phyloP scores from a whole-genome alignment of 2,329 filamentous ascomycete genomes.

The Paramyrothecium sp. region DNA sequence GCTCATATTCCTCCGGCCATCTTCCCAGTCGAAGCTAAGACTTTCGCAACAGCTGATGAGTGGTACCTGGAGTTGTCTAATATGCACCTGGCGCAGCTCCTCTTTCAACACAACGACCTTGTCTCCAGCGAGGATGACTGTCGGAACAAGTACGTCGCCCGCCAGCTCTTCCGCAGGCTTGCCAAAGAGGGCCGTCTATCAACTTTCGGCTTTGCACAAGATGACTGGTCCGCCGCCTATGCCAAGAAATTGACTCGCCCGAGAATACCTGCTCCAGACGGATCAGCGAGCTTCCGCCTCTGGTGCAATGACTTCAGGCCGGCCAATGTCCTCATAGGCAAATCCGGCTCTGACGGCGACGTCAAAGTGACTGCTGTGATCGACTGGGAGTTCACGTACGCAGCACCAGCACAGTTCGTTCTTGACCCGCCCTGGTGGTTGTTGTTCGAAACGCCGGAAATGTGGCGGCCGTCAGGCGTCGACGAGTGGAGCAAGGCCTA shows the following conservation, averaged over 20 bases:
- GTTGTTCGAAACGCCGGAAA: constrained; percentile 27
- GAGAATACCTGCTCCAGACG: constrained; percentile 11
- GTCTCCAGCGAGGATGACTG: constrained; percentile 34
- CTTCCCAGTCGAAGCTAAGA: constrained; percentile 16
- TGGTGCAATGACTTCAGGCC: constrained; percentile 33
- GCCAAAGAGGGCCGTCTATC: constrained; percentile 22
- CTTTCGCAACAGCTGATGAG: constrained; percentile 25
- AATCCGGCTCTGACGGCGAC: constrained; percentile 20
- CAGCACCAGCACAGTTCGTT: constrained; percentile 29
- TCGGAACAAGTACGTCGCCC: constrained; percentile 39
- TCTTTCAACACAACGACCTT: constrained; percentile 38
- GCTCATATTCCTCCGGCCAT: constrained; percentile 18
- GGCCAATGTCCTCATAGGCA: constrained; percentile 27
- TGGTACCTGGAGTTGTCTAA: constrained; percentile 37
- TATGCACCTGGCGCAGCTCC: constrained; percentile 37
- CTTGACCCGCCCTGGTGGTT: constrained; percentile 39
- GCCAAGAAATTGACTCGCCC: constrained; percentile 6
- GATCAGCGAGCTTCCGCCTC: constrained; percentile 20
- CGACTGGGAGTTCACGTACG: constrained; percentile 40
- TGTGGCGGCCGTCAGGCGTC: constrained; percentile 24
- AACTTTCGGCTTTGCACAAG: constrained; percentile 23
- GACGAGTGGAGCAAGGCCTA: constrained; percentile 27
- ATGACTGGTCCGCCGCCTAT: constrained; percentile 24
- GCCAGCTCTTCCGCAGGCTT: constrained; percentile 36
- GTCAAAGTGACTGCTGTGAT: constrained; percentile 30